phyloP scores from a whole-genome alignment of 495 filamentous ascomycete genomes.

The Aspergillus bridgeri region DNA sequence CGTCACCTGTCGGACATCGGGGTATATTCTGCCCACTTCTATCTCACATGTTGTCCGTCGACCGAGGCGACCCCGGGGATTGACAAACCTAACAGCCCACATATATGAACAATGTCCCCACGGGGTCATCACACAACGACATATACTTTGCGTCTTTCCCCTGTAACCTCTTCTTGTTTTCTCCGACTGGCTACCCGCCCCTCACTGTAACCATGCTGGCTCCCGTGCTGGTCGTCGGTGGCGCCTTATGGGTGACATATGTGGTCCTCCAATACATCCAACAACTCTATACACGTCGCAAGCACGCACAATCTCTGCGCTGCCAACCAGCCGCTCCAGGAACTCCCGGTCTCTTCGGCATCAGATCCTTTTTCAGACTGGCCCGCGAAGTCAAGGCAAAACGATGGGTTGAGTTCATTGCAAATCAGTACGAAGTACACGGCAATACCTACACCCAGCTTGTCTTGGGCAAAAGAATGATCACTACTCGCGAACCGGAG shows the following conservation, averaged over 20 bases:
- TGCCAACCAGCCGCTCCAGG: slow-evolving; percentile 30
- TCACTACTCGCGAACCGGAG: slow-evolving; percentile 69
- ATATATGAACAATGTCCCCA: neutral
- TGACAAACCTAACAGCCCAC: neutral
- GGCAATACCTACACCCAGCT: slow-evolving; percentile 37
- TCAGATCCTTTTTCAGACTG: slow-evolving; percentile 28
- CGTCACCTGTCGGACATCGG: neutral
- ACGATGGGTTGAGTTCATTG: slow-evolving; percentile 35
- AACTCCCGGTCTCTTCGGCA: slow-evolving; percentile 27
- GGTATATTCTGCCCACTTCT: neutral
- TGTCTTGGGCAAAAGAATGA: slow-evolving; percentile 21
- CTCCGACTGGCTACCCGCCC: neutral
- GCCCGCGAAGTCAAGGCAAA: slow-evolving; percentile 28
- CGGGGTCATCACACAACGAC: too few species aligned
- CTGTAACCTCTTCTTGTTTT: neutral
- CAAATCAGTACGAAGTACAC: slow-evolving; percentile 25
- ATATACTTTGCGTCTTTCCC: neutral
- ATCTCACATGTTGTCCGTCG: neutral
- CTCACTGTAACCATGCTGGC: slow-evolving; percentile 22
- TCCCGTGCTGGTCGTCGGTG: slow-evolving; percentile 13
- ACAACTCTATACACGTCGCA: slow-evolving; percentile 24
- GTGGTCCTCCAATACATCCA: slow-evolving; percentile 25
- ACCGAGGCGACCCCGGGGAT: neutral
- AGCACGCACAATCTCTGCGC: slow-evolving; percentile 31
- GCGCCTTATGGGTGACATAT: slow-evolving; percentile 20